phyloP scores from a whole-genome alignment of 441 rosid species.

The Euphorbia schlechtendalii region DNA sequence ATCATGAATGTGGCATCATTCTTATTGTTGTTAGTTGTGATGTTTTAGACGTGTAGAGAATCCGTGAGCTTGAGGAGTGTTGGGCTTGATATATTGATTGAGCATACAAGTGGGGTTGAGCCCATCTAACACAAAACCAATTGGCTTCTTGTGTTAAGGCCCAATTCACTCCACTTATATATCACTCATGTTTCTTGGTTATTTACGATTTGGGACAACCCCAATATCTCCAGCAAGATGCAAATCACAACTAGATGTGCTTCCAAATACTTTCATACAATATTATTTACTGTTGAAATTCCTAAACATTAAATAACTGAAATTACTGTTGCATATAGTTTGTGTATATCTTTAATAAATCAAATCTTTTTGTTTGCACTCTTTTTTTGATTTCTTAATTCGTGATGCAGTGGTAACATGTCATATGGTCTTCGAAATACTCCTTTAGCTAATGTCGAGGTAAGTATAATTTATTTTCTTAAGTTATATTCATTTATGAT shows the following conservation, averaged over 20 bases:
- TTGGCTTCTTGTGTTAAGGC: no score
- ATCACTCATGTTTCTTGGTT: no score
- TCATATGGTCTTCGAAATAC: conserved; percentile 90
- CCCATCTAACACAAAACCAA: no score
- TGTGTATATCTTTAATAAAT: not conserved
- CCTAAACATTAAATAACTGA: not conserved
- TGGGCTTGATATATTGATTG: no score
- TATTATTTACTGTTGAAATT: not conserved
- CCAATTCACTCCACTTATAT: no score
- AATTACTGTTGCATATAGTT: not conserved
- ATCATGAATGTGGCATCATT: not conserved
- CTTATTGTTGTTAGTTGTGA: conserved; percentile 1
- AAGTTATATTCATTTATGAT: not conserved
- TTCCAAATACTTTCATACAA: not conserved
- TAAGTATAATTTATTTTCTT: conserved; percentile 22
- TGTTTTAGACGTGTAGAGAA: not conserved
- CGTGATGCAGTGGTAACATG: conserved; percentile 59
- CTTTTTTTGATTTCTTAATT: conserved; percentile 20
- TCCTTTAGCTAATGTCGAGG: conserved; percentile 61
- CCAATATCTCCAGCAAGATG: no score
- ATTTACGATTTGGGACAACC: no score
- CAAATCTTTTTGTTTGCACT: not conserved
- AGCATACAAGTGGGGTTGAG: no score
- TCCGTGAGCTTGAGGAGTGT: no score
- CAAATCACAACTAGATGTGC: not conserved